These are phyloP conservation scores for Citrus medica DNA, from an alignment of 345 rosid genomes.

Conservation along the genomic window DNA sequence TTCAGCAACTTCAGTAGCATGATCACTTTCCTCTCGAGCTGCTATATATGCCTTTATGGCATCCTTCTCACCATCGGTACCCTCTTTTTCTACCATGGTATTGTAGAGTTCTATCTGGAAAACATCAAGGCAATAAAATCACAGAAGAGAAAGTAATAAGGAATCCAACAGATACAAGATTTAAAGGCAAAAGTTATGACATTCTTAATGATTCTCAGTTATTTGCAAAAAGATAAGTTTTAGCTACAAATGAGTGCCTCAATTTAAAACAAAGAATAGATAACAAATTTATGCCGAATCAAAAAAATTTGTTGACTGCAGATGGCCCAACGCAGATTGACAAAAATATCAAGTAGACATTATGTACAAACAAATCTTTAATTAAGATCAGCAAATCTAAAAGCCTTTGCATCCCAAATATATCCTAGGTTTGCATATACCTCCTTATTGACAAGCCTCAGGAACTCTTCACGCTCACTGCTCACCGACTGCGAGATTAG, in stretches of 20 bases:
- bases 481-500: constrained; percentile 72
- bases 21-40: constrained; percentile 68
- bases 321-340: not conserved
- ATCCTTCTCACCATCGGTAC: constrained; percentile 60
- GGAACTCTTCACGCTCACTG: constrained; percentile 84
- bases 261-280: not conserved
- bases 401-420: not conserved
- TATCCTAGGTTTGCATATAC: constrained; percentile 32
- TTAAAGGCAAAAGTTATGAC: not conserved
- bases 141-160: not conserved
- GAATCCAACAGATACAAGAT: not conserved
- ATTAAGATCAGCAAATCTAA: not conserved
- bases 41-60: constrained; percentile 80
- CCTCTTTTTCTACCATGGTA: constrained; percentile 75
- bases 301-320: not conserved
- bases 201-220: not conserved
- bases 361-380: not conserved
- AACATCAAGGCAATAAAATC: constrained; percentile 15
- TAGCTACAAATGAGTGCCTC: not conserved
- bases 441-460: constrained; percentile 86
- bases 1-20: constrained; percentile 43
- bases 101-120: constrained; percentile 84
- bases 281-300: not conserved
- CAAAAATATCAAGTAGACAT: not conserved
- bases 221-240: not conserved